Conservation (phyloP, 1,284 basidiomycete genomes). For the Microbotryum scabiosae region DNA sequence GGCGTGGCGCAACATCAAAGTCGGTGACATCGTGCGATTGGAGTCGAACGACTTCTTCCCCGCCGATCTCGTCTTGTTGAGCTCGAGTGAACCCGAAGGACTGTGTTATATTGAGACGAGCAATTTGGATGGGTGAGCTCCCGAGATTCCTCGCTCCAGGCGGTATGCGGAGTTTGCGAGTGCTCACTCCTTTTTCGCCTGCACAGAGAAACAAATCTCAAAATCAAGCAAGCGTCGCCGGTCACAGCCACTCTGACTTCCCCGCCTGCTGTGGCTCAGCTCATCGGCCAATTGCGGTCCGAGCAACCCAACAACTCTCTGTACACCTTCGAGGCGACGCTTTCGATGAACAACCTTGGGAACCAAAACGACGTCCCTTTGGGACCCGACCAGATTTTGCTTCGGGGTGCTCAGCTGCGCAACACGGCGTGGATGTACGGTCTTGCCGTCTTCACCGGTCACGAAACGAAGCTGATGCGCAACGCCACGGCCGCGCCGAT, state of each 20-base stretch:
- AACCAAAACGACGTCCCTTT: constrained; percentile 66
- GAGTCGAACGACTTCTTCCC: constrained; percentile 93
- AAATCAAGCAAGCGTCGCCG: constrained; percentile 92
- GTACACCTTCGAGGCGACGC: constrained; percentile 81
- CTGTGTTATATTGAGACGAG: constrained; percentile 96
- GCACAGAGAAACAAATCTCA: constrained; percentile 87
- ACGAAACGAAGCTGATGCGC: constrained; percentile 97
- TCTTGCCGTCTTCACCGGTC: constrained; percentile 87
- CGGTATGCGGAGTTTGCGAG: constrained; percentile 2
- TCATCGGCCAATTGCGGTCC: constrained; percentile 77
- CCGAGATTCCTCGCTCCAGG: not conserved
- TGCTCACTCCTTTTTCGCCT: not conserved
- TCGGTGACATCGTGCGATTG: constrained; percentile 86
- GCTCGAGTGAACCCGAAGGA: constrained; percentile 91
- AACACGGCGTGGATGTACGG: constrained; percentile 98
- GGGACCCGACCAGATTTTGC: constrained; percentile 86
- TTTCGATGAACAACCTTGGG: constrained; percentile 36
- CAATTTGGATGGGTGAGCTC: constrained; percentile 84
- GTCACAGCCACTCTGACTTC: constrained; percentile 70
- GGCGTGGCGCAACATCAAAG: constrained; percentile 81
- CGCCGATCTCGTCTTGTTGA: constrained; percentile 81
- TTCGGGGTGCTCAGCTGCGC: constrained; percentile 89
- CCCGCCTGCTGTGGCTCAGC: constrained; percentile 60
- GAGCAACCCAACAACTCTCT: constrained; percentile 97
- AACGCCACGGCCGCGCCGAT: constrained; percentile 91